Evolutionary conservation across 345 rosid species (phyloP).

Genomic region (Hevea brasiliensis): DNA sequence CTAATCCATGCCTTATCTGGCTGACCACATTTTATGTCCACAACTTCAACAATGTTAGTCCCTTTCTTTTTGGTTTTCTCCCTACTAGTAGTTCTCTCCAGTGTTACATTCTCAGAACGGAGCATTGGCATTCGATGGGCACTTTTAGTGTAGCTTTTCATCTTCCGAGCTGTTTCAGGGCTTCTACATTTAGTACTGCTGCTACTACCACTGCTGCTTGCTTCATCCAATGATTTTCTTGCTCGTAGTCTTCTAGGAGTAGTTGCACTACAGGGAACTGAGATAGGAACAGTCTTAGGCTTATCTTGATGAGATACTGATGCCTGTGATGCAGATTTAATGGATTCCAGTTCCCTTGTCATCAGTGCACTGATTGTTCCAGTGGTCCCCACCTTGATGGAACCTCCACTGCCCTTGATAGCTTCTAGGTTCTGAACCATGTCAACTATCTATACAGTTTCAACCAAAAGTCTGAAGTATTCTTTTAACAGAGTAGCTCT

Average conservation of each 20-base stretch:
- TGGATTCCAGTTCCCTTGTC: conserved; percentile 75
- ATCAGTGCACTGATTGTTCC: conserved; percentile 81
- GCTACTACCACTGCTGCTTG: conserved; percentile 84
- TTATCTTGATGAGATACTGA: conserved; percentile 36
- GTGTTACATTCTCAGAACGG: conserved; percentile 44
- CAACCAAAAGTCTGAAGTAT: conserved; percentile 10
- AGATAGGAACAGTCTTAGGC: conserved; percentile 47
- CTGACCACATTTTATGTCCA: conserved; percentile 82
- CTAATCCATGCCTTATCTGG: conserved; percentile 75
- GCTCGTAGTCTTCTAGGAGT: conserved; percentile 55
- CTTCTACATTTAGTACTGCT: conserved; percentile 31
- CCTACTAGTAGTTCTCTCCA: conserved; percentile 61
- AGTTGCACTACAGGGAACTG: conserved; percentile 49
- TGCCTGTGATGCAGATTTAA: conserved; percentile 46
- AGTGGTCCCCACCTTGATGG: conserved; percentile 77
- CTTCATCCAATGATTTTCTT: conserved; percentile 68
- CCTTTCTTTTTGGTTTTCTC: conserved; percentile 57
- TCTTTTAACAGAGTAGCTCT: conserved; percentile 3
- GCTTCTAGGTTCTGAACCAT: conserved; percentile 85
- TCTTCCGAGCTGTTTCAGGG: conserved; percentile 41
- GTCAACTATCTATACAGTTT: conserved; percentile 12
- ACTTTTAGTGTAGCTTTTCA: conserved; percentile 46
- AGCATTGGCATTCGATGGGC: conserved; percentile 66
- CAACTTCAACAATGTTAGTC: conserved; percentile 71
- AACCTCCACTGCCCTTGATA: conserved; percentile 79